A percentile compares a stretch with the other conserved stretches of the same genome.
Evolutionary conservation across 768 basidiomycete genomes (phyloP).

Genomic region (Lentinula lateritia): DNA sequence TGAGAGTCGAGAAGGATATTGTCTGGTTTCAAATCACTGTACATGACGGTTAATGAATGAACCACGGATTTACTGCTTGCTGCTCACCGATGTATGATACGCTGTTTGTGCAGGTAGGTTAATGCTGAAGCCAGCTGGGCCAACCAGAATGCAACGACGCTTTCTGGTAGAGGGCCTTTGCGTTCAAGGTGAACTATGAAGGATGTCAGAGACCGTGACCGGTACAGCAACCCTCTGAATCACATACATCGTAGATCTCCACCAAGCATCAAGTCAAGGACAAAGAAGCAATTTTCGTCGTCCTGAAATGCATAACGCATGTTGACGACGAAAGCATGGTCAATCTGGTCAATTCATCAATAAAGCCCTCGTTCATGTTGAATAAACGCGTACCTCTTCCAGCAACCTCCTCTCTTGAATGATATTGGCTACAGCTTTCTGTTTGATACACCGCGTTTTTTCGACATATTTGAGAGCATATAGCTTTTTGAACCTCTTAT

Average conservation of each 20-base stretch:
- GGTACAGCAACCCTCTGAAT: constrained; percentile 2
- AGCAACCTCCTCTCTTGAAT: constrained; percentile 90
- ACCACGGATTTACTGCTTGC: neutral
- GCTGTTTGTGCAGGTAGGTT: constrained; percentile 84
- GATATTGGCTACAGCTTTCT: constrained; percentile 88
- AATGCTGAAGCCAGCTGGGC: constrained; percentile 83
- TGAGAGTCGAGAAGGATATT: constrained; percentile 91
- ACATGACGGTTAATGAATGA: neutral
- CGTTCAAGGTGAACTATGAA: constrained; percentile 78
- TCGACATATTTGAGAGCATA: constrained; percentile 99
- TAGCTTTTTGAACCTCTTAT: constrained; percentile 86
- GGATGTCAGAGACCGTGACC: neutral
- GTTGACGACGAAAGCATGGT: constrained; percentile 87
- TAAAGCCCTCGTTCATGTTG: neutral
- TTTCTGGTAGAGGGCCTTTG: constrained; percentile 58
- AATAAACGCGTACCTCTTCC: constrained; percentile 64
- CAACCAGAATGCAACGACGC: constrained; percentile 79
- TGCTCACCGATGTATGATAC: constrained; percentile 89
- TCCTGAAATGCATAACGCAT: constrained; percentile 96
- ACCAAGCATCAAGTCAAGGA: constrained; percentile 93
- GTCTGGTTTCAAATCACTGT: constrained; percentile 93
- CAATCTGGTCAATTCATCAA: constrained; percentile 46
- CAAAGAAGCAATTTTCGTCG: constrained; percentile 97
- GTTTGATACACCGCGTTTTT: constrained; percentile 85
- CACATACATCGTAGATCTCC: constrained; percentile 85